Evolutionary conservation across 1,139 yeast species (phyloP).

Genomic region (Magnusiomyces suaveolens): DNA sequence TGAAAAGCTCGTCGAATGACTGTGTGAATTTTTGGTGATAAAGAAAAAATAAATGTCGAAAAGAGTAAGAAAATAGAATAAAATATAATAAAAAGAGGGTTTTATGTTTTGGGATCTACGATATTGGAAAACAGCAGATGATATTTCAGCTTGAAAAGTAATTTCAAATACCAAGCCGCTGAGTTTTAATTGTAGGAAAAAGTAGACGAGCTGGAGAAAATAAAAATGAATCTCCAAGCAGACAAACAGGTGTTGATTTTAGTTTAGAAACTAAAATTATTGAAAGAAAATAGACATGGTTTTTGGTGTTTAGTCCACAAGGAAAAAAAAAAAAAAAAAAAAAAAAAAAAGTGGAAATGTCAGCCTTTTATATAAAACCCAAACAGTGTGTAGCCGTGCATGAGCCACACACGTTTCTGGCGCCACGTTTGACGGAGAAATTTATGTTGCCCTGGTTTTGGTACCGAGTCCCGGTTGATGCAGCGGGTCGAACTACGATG

Average conservation of each 20-base stretch:
- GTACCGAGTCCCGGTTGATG: neutral
- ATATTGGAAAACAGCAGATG: neutral
- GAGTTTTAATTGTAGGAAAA: no score
- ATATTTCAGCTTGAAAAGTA: no score
- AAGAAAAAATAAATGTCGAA: neutral
- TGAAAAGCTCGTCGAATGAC: slow-evolving; percentile 22
- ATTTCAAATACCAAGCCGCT: no score
- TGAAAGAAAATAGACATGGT: neutral
- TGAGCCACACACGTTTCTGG: neutral
- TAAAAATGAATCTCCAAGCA: neutral
- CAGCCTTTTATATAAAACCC: neutral
- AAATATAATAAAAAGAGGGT: neutral
- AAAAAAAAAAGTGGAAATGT: neutral
- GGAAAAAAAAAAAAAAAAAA: neutral
- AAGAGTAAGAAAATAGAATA: neutral
- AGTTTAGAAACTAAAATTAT: neutral
- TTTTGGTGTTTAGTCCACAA: neutral
- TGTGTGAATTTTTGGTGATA: neutral
- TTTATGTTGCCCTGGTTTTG: no score
- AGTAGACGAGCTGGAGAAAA: neutral
- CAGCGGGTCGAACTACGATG: no score
- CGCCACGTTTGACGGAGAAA: neutral
- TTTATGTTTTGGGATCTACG: neutral
- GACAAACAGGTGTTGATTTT: neutral
- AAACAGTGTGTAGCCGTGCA: neutral